phyloP scores from a whole-genome alignment of 257 asterid species.

The Asclepias syriaca region DNA sequence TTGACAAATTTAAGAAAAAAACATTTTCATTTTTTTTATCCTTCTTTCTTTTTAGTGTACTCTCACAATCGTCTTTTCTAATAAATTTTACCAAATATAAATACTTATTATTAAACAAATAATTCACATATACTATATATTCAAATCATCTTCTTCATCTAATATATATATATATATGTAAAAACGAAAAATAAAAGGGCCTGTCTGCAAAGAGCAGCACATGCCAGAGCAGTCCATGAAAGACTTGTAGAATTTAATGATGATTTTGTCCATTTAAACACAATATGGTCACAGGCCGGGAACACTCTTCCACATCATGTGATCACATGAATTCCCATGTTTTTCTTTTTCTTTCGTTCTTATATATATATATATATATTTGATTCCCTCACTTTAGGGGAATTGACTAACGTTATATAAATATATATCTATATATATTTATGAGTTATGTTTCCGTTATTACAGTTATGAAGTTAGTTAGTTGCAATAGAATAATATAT shows the following conservation, averaged over 20 bases:
- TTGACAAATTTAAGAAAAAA: neutral
- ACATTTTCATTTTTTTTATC: too few relatives aligned
- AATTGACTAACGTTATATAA: neutral
- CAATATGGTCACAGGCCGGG: conserved; percentile 23
- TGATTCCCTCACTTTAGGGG: conserved; percentile 13
- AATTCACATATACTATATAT: too few relatives aligned
- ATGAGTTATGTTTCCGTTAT: conserved; percentile 38
- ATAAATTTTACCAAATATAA: neutral
- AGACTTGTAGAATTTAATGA: neutral
- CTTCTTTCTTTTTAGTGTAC: neutral
- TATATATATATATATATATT: neutral
- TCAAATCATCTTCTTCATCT: too few relatives aligned
- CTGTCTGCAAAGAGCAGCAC: conserved; percentile 12
- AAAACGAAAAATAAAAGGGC: neutral
- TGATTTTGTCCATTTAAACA: conserved; percentile 22
- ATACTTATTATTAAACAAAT: too few relatives aligned
- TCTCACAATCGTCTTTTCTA: neutral
- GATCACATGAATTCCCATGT: conserved; percentile 43
- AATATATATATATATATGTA: too few relatives aligned
- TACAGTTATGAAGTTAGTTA: conserved; percentile 50
- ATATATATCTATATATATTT: neutral
- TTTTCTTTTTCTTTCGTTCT: neutral
- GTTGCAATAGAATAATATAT: conserved; percentile 26
- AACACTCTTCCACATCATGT: conserved; percentile 30
- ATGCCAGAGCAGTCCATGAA: neutral